Evolutionary conservation across 2,329 filamentous ascomycete species (phyloP), one percentile per base, ranked within the genome.

Genomic region (Trichoderma cornu-damae): DNA sequence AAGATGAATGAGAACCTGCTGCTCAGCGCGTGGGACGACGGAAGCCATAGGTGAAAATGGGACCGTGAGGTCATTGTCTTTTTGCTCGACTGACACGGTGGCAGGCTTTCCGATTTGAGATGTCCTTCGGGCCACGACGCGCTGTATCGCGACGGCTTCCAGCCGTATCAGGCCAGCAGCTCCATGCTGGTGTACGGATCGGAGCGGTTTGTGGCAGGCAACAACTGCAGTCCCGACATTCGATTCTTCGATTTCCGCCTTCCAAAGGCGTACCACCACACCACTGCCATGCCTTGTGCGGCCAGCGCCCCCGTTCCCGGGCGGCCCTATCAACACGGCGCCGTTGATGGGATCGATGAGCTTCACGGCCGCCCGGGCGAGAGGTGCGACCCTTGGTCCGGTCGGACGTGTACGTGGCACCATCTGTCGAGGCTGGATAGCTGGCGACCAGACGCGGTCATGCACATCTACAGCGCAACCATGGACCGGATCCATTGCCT

Each of bases 171-270:
- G 28, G 67, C 73, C 12, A 71, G 75, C 26, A 78, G 77, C 58
- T 72, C 78, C 0, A 70, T 83, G 1, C 69, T 82, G 2, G 72
- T 78, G 1, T 78, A 77, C 54, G 79, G 79, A 34, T 70, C 72
- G 1, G 76, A 81, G 48, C 72, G 77, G 11, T 83, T 83, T 58
- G 64, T 82, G 3, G 74, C 74, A 0, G 80, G 79, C 3, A 77
- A 74, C 62, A 75, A 75, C 34, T 69, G 70, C 14, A 70, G 71
- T 3, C 68, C 74, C 0, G 70, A 72, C 8, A 60, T 83, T 55
- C 77, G 79, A 52, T 66, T 82, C 30, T 83, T 82, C 59, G 80
- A 83, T 69, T 79, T 80, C 55, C 78, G 80, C 9, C 78, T 76
- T 69, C 66, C 74, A 0, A 77, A 71, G 60, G 61, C 68, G 2